A percentile compares a stretch with the other conserved stretches of the same genome.
These are phyloP conservation scores for Arthrobotrys megalospora DNA, from an alignment of 2,329 filamentous ascomycete species.

Conservation along the genomic window DNA sequence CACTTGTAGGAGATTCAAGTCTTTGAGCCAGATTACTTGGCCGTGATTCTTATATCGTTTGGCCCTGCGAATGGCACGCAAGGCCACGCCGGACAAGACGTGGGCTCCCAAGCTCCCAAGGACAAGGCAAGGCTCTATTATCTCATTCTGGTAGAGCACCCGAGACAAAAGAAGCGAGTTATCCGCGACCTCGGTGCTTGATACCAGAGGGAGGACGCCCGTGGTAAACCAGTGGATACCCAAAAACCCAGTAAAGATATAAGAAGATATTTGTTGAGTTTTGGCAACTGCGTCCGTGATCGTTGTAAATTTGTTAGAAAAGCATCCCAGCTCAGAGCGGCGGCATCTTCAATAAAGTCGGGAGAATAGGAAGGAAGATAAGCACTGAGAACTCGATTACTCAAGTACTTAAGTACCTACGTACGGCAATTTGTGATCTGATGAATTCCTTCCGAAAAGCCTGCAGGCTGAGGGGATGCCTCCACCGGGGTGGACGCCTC, in stretches of 20 bases:
- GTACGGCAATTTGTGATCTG: conserved; percentile 1
- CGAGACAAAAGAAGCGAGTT: conserved; percentile 90
- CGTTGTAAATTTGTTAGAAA: not conserved
- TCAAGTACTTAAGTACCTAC: not conserved
- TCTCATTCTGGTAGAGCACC: conserved; percentile 86
- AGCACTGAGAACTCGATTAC: too few relatives aligned
- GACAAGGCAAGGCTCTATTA: conserved; percentile 84
- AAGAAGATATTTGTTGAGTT: conserved; percentile 89
- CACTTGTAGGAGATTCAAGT: conserved; percentile 74
- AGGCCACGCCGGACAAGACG: conserved; percentile 80
- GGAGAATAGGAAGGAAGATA: too few relatives aligned
- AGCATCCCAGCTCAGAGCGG: too few relatives aligned
- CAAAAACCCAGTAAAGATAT: conserved; percentile 83
- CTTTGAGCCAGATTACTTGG: conserved; percentile 73
- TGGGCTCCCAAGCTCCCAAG: conserved; percentile 82
- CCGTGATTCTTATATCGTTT: conserved; percentile 83
- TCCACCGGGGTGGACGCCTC: not conserved
- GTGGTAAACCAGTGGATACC: conserved; percentile 85
- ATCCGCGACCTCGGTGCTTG: conserved; percentile 82
- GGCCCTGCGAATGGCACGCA: conserved; percentile 81
- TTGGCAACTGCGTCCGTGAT: conserved; percentile 73
- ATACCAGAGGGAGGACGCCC: conserved; percentile 82
- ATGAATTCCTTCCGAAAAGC: not conserved
- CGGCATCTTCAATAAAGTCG: too few relatives aligned
- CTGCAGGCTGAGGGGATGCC: too few relatives aligned